Conservation (phyloP, 1,284 basidiomycete genomes). For the Ceratorhiza oryzae-sativae region DNA sequence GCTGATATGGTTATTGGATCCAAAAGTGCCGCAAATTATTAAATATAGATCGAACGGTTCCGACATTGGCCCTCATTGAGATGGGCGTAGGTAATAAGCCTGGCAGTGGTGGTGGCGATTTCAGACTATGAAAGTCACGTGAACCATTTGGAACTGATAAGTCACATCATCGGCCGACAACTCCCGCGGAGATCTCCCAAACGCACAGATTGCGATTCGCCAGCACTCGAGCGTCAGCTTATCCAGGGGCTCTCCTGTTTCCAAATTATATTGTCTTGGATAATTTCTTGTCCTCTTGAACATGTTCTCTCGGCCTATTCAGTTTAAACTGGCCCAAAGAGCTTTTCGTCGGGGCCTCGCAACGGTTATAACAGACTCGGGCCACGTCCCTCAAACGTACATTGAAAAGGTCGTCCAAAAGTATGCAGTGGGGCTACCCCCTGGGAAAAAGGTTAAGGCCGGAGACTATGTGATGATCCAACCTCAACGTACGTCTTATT, state of each 20-base stretch:
- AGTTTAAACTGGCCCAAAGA: conserved; percentile 12
- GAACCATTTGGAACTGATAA: neutral
- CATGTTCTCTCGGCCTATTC: conserved; percentile 24
- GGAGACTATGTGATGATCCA: conserved; percentile 99
- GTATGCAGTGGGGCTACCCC: conserved; percentile 88
- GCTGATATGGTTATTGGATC: too few species aligned
- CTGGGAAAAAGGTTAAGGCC: conserved; percentile 80
- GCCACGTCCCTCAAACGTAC: conserved; percentile 76
- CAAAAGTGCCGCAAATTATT: too few species aligned
- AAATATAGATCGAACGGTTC: too few species aligned
- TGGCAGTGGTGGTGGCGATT: too few species aligned
- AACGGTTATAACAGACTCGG: conserved; percentile 24
- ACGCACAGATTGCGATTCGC: conserved; percentile 2
- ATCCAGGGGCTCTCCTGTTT: neutral
- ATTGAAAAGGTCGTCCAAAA: conserved; percentile 99
- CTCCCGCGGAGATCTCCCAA: conserved; percentile 5
- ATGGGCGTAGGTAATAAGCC: too few species aligned
- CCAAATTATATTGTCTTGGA: neutral
- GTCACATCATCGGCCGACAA: conserved; percentile 19
- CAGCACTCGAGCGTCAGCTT: neutral
- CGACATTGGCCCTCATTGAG: too few species aligned
- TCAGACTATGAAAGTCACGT: too few species aligned
- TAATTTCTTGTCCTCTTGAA: neutral
- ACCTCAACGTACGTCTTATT: conserved; percentile 69
- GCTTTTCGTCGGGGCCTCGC: conserved; percentile 28